phyloP scores from a whole-genome alignment of 371 early-diverging fungal species.

The Apophysomyces ossiformis region DNA sequence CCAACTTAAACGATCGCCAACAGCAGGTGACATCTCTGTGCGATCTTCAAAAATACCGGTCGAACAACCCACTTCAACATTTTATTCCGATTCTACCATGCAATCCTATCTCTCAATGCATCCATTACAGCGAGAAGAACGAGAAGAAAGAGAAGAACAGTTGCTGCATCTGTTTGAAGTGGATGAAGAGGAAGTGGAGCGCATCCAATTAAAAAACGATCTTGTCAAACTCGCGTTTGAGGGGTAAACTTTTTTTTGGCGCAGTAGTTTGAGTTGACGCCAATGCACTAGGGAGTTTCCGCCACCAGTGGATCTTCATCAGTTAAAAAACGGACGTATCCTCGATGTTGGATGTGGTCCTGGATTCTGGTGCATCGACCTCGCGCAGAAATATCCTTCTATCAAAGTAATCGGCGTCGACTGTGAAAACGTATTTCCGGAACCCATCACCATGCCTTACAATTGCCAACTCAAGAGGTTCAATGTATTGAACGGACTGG shows the following conservation, averaged over 20 bases:
- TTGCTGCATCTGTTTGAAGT: conserved; percentile 3
- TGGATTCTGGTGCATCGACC: conserved; percentile 46
- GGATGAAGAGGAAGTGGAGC: conserved; percentile 34
- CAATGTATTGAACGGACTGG: conserved; percentile 27
- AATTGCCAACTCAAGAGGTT: conserved; percentile 28
- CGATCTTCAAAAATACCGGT: conserved; percentile 9
- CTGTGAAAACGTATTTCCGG: conserved; percentile 31
- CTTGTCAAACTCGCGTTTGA: conserved; percentile 40
- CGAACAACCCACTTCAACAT: conserved; percentile 7
- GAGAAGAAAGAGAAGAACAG: background rate
- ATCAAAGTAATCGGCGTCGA: conserved; percentile 37
- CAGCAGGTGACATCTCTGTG: conserved; percentile 15
- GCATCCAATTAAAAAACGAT: conserved; percentile 37
- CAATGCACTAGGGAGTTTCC: conserved; percentile 28
- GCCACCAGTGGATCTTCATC: conserved; percentile 26
- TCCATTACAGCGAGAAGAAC: conserved; percentile 7
- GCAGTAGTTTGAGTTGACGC: conserved; percentile 12
- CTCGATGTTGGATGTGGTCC: conserved; percentile 53
- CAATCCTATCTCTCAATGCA: background rate
- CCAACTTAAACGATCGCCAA: conserved; percentile 18
- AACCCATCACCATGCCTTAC: conserved; percentile 22
- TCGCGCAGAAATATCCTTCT: conserved; percentile 29
- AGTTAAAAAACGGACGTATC: conserved; percentile 28
- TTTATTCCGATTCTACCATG: background rate
- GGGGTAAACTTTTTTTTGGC: conserved; percentile 26